Conservation (phyloP, 2,329 filamentous ascomycete species). For the Claviceps sp. region DNA sequence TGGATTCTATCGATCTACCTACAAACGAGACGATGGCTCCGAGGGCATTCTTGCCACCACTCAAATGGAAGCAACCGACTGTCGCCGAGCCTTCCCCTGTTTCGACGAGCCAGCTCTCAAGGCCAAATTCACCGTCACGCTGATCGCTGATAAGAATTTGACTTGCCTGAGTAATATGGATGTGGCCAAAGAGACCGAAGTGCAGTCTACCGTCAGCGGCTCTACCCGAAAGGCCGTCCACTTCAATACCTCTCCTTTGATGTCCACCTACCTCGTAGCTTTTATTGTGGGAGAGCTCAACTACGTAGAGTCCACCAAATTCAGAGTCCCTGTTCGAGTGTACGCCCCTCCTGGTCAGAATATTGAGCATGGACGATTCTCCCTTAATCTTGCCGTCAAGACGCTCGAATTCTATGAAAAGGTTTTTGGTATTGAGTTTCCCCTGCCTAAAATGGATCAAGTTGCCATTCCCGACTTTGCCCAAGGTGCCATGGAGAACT, state of each 20-base stretch:
- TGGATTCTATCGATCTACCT: slow-evolving; percentile 92
- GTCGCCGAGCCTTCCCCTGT: slow-evolving; percentile 83
- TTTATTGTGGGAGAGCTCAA: slow-evolving; percentile 93
- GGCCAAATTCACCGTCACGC: slow-evolving; percentile 79
- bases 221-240: slow-evolving; percentile 63
- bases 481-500: slow-evolving; percentile 96
- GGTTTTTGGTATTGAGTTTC: slow-evolving; percentile 56
- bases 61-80: slow-evolving; percentile 95
- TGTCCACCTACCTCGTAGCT: slow-evolving; percentile 92
- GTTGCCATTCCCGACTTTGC: slow-evolving; percentile 93
- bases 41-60: slow-evolving; percentile 76
- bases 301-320: slow-evolving; percentile 81
- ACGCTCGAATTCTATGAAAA: slow-evolving; percentile 93
- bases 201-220: slow-evolving; percentile 22
- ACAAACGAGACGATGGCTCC: slow-evolving; percentile 68
- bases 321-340: slow-evolving; percentile 86
- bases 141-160: slow-evolving; percentile 79
- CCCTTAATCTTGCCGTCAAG: slow-evolving; percentile 74
- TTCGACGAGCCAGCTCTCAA: slow-evolving; percentile 94
- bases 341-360: slow-evolving; percentile 83
- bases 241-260: slow-evolving; percentile 82
- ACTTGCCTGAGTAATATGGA: slow-evolving; percentile 98
- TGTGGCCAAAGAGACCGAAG: slow-evolving; percentile 63
- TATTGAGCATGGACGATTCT: slow-evolving; percentile 84
- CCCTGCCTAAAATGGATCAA: slow-evolving; percentile 36